Evolutionary conservation across 768 basidiomycete genomes (phyloP), one percentile per base, ranked within the genome.

Genomic region (Lactarius indigo): DNA sequence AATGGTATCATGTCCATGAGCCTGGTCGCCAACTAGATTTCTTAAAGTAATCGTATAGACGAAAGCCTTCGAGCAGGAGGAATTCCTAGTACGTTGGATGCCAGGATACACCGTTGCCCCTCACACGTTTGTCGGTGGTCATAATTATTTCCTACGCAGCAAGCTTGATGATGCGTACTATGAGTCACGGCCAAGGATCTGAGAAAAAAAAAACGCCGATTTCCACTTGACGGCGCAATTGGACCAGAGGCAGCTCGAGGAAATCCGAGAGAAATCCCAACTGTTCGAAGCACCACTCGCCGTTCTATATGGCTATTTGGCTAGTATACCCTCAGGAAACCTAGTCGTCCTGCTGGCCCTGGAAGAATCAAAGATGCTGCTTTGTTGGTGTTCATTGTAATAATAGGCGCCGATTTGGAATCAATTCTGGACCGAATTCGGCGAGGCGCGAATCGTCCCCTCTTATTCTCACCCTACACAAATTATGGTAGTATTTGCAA

Each of bases 51-150:
- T 42, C 41, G 7, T 1, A 12, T 42, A 20, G 5, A 74, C 65
- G 64, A 77, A 77, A 0, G 74, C 74, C 61, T 78, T 78, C 3
- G 75, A 77, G 68, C 72, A 73, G 4, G 76, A 76, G 10, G 68
- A 76, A 47, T 23, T 47, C n/a, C n/a, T 33, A 33, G 12, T 23
- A 50, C 44, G 10, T n/a, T 8, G n/a, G 9, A 77, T 68, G 42
- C n/a, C 57, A 59, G n/a, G n/a, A n/a, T n/a, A 8, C 44, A 47
- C 20, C 6, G 18, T 42, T 20, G 5, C 2, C 7, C n/a, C 44
- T 23, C n/a, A 47, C n/a, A 47, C 10, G n/a, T 0, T 23, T 8
- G 44, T 26, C 23, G 12, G 47, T 12, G 47, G 4, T 23, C 23
- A 50, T 23, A 23, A 23, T 23, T 47, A 35, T n/a, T 15, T 6